phyloP scores from a whole-genome alignment of 2,329 filamentous ascomycete genomes.

The Aspergillus thermomutatus region DNA sequence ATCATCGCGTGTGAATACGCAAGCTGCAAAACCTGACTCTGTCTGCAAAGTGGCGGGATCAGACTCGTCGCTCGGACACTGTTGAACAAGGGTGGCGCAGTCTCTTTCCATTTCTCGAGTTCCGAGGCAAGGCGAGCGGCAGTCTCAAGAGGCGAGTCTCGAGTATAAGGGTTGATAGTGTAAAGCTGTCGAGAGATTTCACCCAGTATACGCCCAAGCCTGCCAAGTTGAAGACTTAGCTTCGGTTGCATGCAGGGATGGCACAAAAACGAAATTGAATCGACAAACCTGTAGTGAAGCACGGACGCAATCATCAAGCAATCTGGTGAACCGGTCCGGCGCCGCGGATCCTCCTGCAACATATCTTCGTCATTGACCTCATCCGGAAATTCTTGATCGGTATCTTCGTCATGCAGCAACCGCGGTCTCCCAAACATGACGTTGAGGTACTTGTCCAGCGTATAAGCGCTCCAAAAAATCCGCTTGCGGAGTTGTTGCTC shows the following conservation, averaged over 20 bases:
- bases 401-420: conserved; percentile 61
- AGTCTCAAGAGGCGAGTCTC: conserved; percentile 30
- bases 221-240: conserved; percentile 9
- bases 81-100: conserved; percentile 34
- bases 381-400: conserved; percentile 58
- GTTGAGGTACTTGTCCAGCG: conserved; percentile 60
- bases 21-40: conserved; percentile 38
- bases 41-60: conserved; percentile 36
- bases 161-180: conserved; percentile 30
- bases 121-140: conserved; percentile 33
- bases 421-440: conserved; percentile 61
- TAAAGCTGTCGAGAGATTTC: conserved; percentile 47
- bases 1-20: conserved; percentile 40
- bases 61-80: conserved; percentile 34
- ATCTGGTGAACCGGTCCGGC: conserved; percentile 33
- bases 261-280: not conserved
- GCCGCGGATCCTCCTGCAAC: conserved; percentile 38
- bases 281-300: conserved; percentile 34
- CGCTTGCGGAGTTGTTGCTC: conserved; percentile 54
- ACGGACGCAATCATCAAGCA: conserved; percentile 41
- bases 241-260: not conserved
- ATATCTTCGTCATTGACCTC: conserved; percentile 58
- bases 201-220: conserved; percentile 51
- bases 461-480: conserved; percentile 63
- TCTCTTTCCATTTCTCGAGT: conserved; percentile 37